phyloP scores from a whole-genome alignment of 192 early-diverging fungal genomes.

The Endogone sp. region DNA sequence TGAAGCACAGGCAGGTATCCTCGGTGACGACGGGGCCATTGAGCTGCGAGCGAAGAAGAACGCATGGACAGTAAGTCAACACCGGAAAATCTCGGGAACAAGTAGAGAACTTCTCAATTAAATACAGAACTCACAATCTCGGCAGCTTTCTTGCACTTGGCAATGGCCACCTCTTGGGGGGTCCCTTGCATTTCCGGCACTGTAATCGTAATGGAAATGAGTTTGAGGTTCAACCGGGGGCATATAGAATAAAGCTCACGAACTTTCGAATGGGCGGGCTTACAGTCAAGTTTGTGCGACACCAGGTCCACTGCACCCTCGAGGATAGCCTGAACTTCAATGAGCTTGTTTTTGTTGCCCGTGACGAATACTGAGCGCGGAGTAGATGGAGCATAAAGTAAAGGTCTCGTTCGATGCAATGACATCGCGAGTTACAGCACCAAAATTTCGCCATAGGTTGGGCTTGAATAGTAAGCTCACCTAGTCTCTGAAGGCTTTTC shows the following conservation, averaged over 20 bases:
- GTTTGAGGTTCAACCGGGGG: too few relatives aligned
- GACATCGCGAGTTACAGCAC: too few relatives aligned
- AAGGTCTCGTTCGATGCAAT: too few relatives aligned
- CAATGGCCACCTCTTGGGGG: slow-evolving; percentile 66
- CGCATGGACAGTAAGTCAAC: not conserved
- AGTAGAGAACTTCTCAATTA: too few relatives aligned
- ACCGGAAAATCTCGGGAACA: too few relatives aligned
- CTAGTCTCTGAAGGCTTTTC: too few relatives aligned
- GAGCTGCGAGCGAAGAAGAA: slow-evolving; percentile 36
- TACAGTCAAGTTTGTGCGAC: slow-evolving; percentile 68
- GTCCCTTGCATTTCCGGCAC: slow-evolving; percentile 94
- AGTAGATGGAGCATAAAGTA: not conserved
- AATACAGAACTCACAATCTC: slow-evolving; percentile 32
- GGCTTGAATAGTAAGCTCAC: too few relatives aligned
- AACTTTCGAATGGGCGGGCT: slow-evolving; percentile 13
- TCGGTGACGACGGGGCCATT: slow-evolving; percentile 83
- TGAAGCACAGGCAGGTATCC: slow-evolving; percentile 94
- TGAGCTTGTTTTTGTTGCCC: slow-evolving; percentile 95
- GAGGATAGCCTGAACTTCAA: slow-evolving; percentile 85
- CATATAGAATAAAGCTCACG: too few relatives aligned
- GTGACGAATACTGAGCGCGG: slow-evolving; percentile 72
- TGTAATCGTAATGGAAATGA: slow-evolving; percentile 8
- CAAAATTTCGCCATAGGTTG: too few relatives aligned
- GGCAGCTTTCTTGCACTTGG: slow-evolving; percentile 80
- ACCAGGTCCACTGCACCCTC: slow-evolving; percentile 57